Conservation (phyloP, 2,329 filamentous ascomycete species). For the Xylaria hypoxylon region DNA sequence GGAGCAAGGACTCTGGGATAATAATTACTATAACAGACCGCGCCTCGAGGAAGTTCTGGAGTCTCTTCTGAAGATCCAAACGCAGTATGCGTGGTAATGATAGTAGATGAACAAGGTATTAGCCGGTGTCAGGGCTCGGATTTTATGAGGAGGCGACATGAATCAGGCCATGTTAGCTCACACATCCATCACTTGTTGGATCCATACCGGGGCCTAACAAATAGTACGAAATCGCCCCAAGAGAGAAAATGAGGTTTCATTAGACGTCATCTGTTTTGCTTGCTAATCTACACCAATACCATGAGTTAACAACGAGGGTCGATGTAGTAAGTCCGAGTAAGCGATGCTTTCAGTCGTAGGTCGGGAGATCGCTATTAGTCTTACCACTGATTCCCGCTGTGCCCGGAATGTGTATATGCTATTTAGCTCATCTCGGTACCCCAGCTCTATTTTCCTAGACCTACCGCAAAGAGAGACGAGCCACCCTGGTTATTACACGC, state of each 20-base stretch:
- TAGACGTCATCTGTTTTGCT: constrained; percentile 3
- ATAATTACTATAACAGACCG: constrained; percentile 64
- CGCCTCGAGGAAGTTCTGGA: constrained; percentile 58
- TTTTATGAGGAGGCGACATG: background rate
- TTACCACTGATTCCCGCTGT: background rate
- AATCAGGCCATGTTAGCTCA: constrained; percentile 6
- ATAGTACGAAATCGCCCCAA: background rate
- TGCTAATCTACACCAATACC: constrained; percentile 2
- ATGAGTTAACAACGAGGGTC: background rate
- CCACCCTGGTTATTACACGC: too few relatives aligned
- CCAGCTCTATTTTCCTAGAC: background rate
- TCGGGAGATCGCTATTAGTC: background rate
- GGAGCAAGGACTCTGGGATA: constrained; percentile 58
- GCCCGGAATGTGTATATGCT: constrained; percentile 6
- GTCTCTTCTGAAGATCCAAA: constrained; percentile 44
- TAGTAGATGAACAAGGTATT: constrained; percentile 6
- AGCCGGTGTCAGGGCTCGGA: background rate
- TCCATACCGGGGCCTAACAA: constrained; percentile 5
- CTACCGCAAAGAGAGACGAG: background rate
- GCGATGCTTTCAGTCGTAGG: constrained; percentile 9
- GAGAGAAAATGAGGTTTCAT: constrained; percentile 15
- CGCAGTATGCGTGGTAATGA: constrained; percentile 20
- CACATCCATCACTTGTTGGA: constrained; percentile 7
- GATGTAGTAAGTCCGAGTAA: constrained; percentile 4
- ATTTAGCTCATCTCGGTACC: constrained; percentile 6